phyloP scores from a whole-genome alignment of 1,284 basidiomycete species.

The Salmacisia buchloeana region DNA sequence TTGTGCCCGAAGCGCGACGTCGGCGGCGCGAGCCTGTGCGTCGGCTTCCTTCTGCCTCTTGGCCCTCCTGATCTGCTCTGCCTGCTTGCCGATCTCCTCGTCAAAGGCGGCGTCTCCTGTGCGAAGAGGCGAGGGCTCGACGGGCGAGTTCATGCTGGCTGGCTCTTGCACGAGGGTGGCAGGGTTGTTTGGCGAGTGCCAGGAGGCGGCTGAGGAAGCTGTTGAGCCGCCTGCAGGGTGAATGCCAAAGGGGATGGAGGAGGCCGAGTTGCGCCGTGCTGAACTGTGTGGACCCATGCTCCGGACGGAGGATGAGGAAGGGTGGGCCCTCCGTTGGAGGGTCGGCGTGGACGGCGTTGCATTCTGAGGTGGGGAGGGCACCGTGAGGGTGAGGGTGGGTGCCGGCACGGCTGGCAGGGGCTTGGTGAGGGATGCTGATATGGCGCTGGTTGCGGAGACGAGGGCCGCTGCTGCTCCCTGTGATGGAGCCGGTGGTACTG shows the following conservation, averaged over 20 bases:
- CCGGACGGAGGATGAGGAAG: not conserved
- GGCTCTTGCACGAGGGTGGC: not conserved
- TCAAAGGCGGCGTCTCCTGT: conserved; percentile 45
- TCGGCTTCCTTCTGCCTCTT: conserved; percentile 38
- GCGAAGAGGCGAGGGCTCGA: conserved; percentile 19
- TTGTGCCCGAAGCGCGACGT: not conserved
- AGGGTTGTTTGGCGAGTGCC: not conserved
- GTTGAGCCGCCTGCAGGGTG: too few relatives aligned
- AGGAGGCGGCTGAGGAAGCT: not conserved
- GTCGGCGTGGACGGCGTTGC: not conserved
- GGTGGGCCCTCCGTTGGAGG: not conserved
- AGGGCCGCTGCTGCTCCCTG: not conserved
- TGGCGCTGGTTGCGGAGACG: not conserved
- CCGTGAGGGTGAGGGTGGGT: conserved; percentile 1
- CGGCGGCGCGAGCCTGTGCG: not conserved
- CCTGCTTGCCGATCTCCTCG: conserved; percentile 44
- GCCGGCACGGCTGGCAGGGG: not conserved
- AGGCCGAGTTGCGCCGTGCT: not conserved
- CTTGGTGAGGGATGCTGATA: not conserved
- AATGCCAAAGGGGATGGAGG: not conserved
- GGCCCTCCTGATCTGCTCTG: conserved; percentile 37
- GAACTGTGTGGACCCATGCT: too few relatives aligned
- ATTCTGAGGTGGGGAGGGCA: not conserved
- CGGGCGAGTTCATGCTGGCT: not conserved
- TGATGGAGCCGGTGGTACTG: not conserved